These are phyloP conservation scores for Acmispon strigosus DNA, from an alignment of 306 rosid genomes.

Conservation along the genomic window DNA sequence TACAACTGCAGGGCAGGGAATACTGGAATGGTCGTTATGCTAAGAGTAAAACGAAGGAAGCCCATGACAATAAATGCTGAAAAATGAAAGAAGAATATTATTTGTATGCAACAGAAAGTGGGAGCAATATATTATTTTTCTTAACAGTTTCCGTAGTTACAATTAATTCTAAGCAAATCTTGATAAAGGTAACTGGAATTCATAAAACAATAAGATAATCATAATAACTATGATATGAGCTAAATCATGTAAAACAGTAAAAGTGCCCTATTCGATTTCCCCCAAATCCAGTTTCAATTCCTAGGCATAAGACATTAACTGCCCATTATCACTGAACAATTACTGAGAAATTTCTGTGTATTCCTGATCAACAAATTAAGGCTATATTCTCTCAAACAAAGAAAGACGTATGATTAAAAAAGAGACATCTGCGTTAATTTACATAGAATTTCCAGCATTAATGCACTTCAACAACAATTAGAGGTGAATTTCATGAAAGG, in stretches of 20 bases:
- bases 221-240: too few relatives aligned
- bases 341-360: not conserved
- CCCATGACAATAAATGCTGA: not conserved
- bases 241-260: too few relatives aligned
- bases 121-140: not conserved
- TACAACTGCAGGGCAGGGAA: not conserved
- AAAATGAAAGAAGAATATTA: not conserved
- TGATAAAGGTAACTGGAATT: not conserved
- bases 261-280: too few relatives aligned
- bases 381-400: too few relatives aligned
- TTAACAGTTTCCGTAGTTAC: not conserved
- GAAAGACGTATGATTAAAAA: too few relatives aligned
- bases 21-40: not conserved
- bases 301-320: not conserved
- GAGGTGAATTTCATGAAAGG: not conserved
- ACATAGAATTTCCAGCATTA: too few relatives aligned
- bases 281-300: not conserved
- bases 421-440: too few relatives aligned
- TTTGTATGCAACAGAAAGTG: not conserved
- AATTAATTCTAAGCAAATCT: not conserved
- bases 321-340: not conserved
- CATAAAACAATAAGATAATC: not conserved
- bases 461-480: not conserved
- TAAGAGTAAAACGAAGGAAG: not conserved
- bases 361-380: too few relatives aligned